A percentile compares a stretch with the other conserved stretches of the same genome.
Evolutionary conservation across 768 basidiomycete genomes (phyloP).

Genomic region (Auriscalpium vulgare): DNA sequence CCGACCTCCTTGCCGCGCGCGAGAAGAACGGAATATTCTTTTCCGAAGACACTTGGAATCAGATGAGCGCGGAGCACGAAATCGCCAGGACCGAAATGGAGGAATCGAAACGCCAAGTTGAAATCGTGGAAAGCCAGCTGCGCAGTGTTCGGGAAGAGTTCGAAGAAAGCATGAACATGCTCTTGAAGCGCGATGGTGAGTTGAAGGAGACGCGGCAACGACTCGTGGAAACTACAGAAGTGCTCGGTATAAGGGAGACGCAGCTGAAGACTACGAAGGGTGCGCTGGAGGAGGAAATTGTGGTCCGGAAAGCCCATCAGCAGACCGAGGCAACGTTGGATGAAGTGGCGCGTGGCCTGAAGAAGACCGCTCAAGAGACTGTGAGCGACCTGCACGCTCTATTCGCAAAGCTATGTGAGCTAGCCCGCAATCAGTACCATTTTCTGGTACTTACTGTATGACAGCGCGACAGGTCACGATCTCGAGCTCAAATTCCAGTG

Average conservation of each 20-base stretch:
- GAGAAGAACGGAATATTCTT: constrained; percentile 97
- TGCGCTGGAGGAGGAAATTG: constrained; percentile 70
- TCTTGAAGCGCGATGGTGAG: constrained; percentile 72
- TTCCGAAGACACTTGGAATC: constrained; percentile 83
- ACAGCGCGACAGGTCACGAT: constrained; percentile 67
- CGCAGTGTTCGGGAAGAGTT: constrained; percentile 80
- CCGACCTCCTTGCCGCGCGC: constrained; percentile 81
- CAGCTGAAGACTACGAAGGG: constrained; percentile 52
- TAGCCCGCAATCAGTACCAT: neutral
- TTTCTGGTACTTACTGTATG: constrained; percentile 5
- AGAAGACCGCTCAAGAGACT: constrained; percentile 56
- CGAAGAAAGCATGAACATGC: constrained; percentile 75
- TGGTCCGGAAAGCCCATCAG: constrained; percentile 73
- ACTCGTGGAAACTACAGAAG: constrained; percentile 43
- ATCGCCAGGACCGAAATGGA: constrained; percentile 67
- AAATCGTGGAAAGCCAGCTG: constrained; percentile 78
- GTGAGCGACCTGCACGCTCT: constrained; percentile 61
- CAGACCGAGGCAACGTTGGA: constrained; percentile 65
- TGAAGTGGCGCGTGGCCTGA: constrained; percentile 63
- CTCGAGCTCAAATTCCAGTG: constrained; percentile 56
- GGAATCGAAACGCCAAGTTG: constrained; percentile 77
- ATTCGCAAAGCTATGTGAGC: constrained; percentile 78
- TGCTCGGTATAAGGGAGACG: constrained; percentile 43
- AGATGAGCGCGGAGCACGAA: constrained; percentile 73
- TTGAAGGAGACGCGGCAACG: constrained; percentile 52